Base-by-base conservation (phyloP, 2,329 filamentous ascomycete species). In the Pseudogymnoascus sp. region DNA sequence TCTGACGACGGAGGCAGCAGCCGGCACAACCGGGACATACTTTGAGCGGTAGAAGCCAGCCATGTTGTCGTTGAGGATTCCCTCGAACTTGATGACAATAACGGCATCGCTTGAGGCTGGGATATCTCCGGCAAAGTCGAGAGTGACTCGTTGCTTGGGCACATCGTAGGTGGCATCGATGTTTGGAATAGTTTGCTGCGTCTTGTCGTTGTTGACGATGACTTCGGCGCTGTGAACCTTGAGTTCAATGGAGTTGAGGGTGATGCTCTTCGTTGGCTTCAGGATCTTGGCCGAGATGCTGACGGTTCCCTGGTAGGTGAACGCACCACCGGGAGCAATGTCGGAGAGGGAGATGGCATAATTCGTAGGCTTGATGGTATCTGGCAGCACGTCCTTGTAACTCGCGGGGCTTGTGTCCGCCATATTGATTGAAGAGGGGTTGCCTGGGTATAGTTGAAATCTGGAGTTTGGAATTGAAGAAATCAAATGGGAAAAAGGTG, bases 31-130 rank as follows among this genome's bases (percentile, higher is more conserved):
- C 16, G 93, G 91, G 80, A 92, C 96, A 79, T 99, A 99, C 79
- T 95, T 92, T 73, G 90, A 93, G 69, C 92, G 87, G 78, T 95
- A 96, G 81, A 96, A 96, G 43, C 93, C 92, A 65, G 90, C 89
- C 92, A 96, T 96, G 68, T 89, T 85, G 73, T 91, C 90, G 80
- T 96, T 96, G 77, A 96, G 89, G 65, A 83, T 87, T 66, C 91
- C 93, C 71, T 89, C 83, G 73, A 95, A 96, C 19, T 85, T 82
- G 73, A 96, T 84, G 57, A 82, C 80, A 45, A 96, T 77, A 4
- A 81, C 74, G 23, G 88, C 87, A 74, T 90, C 86, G 65, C 86
- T 81, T 23, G 88, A 83, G 34, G 84, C 80, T 16, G 87, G 83
- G 36, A 97, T 79, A 72, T 90, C 87, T 68, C 90, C 81, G 36